Percentiles rank a stretch among this genome's conserved stretches.
Evolutionary conservation across 2,329 filamentous ascomycete genomes (phyloP).

Genomic region (Lachnum nothofagi): DNA sequence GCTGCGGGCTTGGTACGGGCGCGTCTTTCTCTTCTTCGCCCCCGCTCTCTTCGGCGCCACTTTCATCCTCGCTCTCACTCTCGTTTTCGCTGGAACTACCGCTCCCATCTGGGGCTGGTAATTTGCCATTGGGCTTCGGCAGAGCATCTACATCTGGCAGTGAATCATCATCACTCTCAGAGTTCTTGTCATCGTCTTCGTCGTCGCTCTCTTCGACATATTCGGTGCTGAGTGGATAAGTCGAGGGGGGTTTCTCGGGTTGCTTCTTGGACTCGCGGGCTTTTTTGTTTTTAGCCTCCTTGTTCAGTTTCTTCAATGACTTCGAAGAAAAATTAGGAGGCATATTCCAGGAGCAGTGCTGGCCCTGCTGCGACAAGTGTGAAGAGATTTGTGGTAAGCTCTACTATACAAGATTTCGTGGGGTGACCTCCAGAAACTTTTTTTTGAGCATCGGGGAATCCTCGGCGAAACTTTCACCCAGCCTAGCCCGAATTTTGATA

Average conservation of each 20-base stretch:
- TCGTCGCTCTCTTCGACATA: slow-evolving; percentile 28
- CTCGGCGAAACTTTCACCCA: slow-evolving; percentile 3
- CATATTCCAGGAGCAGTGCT: slow-evolving; percentile 7
- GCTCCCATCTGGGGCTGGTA: slow-evolving; percentile 14
- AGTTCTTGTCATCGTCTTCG: slow-evolving; percentile 21
- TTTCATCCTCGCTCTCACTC: slow-evolving; percentile 23
- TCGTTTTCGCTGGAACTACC: slow-evolving; percentile 28
- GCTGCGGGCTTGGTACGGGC: slow-evolving; percentile 5
- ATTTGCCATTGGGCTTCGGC: slow-evolving; percentile 25
- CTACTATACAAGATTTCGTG: no score
- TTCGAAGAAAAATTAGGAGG: no score
- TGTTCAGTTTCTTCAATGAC: slow-evolving; percentile 16
- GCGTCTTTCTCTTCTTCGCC: slow-evolving; percentile 34
- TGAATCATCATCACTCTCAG: slow-evolving; percentile 22
- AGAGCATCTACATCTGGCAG: slow-evolving; percentile 12
- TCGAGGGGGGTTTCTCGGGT: slow-evolving; percentile 11
- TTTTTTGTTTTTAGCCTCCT: slow-evolving; percentile 15
- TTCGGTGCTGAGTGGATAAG: slow-evolving; percentile 26
- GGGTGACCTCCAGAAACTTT: slow-evolving; percentile 14
- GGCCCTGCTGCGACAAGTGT: background rate
- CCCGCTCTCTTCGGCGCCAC: slow-evolving; percentile 34
- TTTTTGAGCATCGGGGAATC: slow-evolving; percentile 10
- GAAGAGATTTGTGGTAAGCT: background rate
- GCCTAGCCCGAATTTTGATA: background rate
- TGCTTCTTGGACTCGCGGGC: slow-evolving; percentile 1